A percentile compares a stretch with the other conserved stretches of the same genome.
Evolutionary conservation across 805 yeast genomes (phyloP).

Genomic region (Lachancea sp.): DNA sequence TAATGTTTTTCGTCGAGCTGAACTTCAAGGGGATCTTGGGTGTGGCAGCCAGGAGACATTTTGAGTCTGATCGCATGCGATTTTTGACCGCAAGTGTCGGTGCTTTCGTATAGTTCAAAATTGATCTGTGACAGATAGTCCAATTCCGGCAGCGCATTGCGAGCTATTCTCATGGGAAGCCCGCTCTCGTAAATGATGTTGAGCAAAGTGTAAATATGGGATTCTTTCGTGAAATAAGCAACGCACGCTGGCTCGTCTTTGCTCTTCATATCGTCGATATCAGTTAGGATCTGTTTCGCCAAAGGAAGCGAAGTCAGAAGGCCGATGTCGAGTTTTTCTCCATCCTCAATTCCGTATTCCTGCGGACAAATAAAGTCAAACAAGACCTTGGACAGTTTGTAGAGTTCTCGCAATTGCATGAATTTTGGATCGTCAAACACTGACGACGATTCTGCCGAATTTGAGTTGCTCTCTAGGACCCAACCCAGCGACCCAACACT

Average conservation of each 20-base stretch:
- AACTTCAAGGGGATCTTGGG: slow-evolving; percentile 95
- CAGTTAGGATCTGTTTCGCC: slow-evolving; percentile 78
- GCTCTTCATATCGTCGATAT: slow-evolving; percentile 71
- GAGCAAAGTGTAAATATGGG: slow-evolving; percentile 88
- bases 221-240: slow-evolving; percentile 92
- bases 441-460: slow-evolving; percentile 29
- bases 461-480: slow-evolving; percentile 43
- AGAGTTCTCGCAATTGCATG: slow-evolving; percentile 78
- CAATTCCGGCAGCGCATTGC: slow-evolving; percentile 93
- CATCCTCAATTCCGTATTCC: slow-evolving; percentile 94
- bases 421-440: slow-evolving; percentile 76
- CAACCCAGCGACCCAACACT: slow-evolving; percentile 67
- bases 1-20: slow-evolving; percentile 94
- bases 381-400: slow-evolving; percentile 81
- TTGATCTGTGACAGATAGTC: slow-evolving; percentile 92
- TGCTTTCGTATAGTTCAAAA: slow-evolving; percentile 85
- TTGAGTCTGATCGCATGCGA: slow-evolving; percentile 85
- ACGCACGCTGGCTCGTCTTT: slow-evolving; percentile 78
- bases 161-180: slow-evolving; percentile 88
- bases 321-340: slow-evolving; percentile 94
- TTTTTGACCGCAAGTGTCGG: slow-evolving; percentile 62
- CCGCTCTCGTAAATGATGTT: slow-evolving; percentile 89
- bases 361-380: slow-evolving; percentile 98
- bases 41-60: slow-evolving; percentile 97
- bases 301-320: slow-evolving; percentile 87